phyloP scores from a whole-genome alignment of 352 stramenopile species.

The Phytopythium boreale region DNA sequence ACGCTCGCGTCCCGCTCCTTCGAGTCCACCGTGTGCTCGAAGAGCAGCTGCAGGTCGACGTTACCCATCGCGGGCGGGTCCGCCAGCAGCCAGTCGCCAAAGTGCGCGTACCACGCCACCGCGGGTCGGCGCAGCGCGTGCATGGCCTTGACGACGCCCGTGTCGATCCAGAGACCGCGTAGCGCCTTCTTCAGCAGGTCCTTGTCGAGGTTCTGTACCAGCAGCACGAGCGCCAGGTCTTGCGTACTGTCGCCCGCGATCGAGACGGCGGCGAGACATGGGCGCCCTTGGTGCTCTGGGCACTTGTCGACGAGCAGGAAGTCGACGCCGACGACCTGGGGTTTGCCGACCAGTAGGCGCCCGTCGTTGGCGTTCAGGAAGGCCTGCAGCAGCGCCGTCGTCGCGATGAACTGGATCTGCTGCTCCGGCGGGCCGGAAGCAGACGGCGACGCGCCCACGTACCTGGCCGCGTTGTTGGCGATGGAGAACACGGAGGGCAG shows the following conservation, averaged over 20 bases:
- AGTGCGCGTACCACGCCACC: neutral
- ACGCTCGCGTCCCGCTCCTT: slow-evolving; percentile 9
- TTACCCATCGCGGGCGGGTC: neutral
- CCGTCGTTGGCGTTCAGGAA: neutral
- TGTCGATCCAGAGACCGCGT: slow-evolving; percentile 10
- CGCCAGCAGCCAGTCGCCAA: slow-evolving; percentile 7
- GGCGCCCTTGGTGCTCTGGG: neutral
- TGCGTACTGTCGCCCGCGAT: neutral
- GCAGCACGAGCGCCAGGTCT: slow-evolving; percentile 9
- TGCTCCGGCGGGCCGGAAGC: neutral
- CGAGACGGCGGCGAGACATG: neutral
- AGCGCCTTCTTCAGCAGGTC: slow-evolving; percentile 1
- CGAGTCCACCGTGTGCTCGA: slow-evolving; percentile 17
- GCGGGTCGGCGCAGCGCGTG: slow-evolving; percentile 8
- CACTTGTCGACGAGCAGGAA: neutral
- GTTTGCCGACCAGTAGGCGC: neutral
- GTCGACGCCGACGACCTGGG: neutral
- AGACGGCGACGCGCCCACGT: neutral
- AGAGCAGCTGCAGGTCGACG: slow-evolving; percentile 28
- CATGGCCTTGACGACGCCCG: slow-evolving; percentile 9
- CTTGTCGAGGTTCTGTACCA: slow-evolving; percentile 3
- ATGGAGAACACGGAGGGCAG: neutral
- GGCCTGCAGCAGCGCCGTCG: neutral
- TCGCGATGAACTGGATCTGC: neutral
- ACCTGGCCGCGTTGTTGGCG: neutral